Conservation (phyloP, 108 stramenopile species). For the Cyclotella choctawhatcheeana region DNA sequence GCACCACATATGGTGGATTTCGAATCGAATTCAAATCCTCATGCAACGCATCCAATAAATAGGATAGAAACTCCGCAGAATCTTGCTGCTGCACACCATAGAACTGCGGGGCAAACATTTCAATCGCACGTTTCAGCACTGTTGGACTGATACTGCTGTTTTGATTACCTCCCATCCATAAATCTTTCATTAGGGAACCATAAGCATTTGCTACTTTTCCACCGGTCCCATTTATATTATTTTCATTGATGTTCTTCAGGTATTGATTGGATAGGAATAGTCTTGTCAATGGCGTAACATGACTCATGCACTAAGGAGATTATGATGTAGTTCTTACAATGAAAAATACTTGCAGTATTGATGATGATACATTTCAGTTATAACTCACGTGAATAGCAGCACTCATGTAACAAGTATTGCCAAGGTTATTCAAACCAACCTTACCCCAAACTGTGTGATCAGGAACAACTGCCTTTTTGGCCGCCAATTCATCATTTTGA, state of each 20-base stretch:
- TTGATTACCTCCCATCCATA: slow-evolving; percentile 64
- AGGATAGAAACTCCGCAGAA: slow-evolving; percentile 92
- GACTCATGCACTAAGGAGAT: slow-evolving; percentile 78
- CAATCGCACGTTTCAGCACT: slow-evolving; percentile 76
- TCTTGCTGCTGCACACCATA: slow-evolving; percentile 88
- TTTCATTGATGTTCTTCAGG: slow-evolving; percentile 63
- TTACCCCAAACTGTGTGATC: slow-evolving; percentile 35
- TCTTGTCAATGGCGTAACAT: slow-evolving; percentile 87
- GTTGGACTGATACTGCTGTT: slow-evolving; percentile 56
- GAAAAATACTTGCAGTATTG: not conserved
- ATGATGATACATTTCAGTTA: not conserved
- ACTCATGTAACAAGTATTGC: slow-evolving; percentile 98
- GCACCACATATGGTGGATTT: slow-evolving; percentile 90
- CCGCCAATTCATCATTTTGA: slow-evolving; percentile 18
- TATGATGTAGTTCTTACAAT: not conserved
- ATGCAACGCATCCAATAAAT: slow-evolving; percentile 92
- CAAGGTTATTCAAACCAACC: slow-evolving; percentile 93
- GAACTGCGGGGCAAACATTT: slow-evolving; percentile 76
- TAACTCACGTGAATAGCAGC: slow-evolving; percentile 78
- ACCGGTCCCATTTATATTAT: slow-evolving; percentile 83
- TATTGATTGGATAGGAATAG: slow-evolving; percentile 83
- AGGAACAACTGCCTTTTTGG: slow-evolving; percentile 5
- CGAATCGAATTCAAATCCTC: slow-evolving; percentile 96
- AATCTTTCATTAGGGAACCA: slow-evolving; percentile 66
- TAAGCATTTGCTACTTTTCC: slow-evolving; percentile 84